Percentiles rank a stretch among this genome's conserved stretches.
phyloP scores from a whole-genome alignment of 2,329 filamentous ascomycete genomes.

The Bipolaris oryzae region DNA sequence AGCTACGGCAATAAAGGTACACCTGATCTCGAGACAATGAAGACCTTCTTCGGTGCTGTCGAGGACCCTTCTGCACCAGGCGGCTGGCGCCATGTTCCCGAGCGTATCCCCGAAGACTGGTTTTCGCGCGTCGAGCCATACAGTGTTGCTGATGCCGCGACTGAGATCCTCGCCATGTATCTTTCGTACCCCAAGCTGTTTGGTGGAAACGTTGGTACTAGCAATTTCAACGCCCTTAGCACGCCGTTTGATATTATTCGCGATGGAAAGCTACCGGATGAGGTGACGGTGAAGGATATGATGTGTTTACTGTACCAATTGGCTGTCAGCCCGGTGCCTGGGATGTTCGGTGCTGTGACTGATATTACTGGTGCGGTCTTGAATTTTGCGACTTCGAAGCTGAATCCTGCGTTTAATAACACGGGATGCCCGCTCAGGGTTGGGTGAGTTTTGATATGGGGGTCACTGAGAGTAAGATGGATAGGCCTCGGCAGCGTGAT shows the following conservation, averaged over 20 bases:
- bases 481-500: not conserved
- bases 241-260: conserved; percentile 46
- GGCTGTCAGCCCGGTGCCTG: conserved; percentile 47
- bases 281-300: conserved; percentile 33
- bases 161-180: conserved; percentile 52
- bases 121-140: conserved; percentile 43
- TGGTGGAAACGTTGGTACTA: conserved; percentile 50
- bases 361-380: conserved; percentile 20
- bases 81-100: conserved; percentile 45
- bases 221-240: conserved; percentile 48
- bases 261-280: conserved; percentile 46
- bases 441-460: not conserved
- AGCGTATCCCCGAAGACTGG: conserved; percentile 53
- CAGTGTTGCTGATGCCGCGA: conserved; percentile 44
- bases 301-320: conserved; percentile 55
- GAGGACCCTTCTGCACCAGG: conserved; percentile 44
- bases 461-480: not conserved
- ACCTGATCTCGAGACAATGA: conserved; percentile 26
- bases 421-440: conserved; percentile 50
- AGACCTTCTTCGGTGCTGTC: conserved; percentile 50
- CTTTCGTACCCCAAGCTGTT: conserved; percentile 52
- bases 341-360: conserved; percentile 20
- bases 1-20: conserved; percentile 29
- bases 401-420: conserved; percentile 34
- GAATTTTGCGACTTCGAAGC: conserved; percentile 23